phyloP scores from a whole-genome alignment of 495 filamentous ascomycete genomes.

The Chaetomium fimeti region DNA sequence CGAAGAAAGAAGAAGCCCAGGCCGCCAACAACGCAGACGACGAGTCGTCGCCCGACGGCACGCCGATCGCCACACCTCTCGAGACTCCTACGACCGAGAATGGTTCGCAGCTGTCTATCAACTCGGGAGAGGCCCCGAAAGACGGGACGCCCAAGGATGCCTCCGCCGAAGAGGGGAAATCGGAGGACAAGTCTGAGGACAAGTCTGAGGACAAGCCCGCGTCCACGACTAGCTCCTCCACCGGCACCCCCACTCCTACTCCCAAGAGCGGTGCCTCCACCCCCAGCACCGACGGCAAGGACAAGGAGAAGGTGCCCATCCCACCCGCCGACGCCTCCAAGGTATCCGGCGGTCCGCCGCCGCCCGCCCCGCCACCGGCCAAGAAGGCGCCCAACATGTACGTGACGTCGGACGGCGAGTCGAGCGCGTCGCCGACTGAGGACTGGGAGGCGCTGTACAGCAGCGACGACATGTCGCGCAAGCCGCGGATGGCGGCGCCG shows the following conservation, averaged over 20 bases:
- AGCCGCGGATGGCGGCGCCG: slow-evolving; percentile 43
- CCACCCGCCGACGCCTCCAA: slow-evolving; percentile 29
- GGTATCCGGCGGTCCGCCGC: slow-evolving; percentile 31
- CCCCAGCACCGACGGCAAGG: slow-evolving; percentile 23
- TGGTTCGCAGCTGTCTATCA: slow-evolving; percentile 17
- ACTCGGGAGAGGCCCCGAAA: slow-evolving; percentile 14
- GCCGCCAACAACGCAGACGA: slow-evolving; percentile 20
- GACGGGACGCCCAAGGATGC: slow-evolving; percentile 16
- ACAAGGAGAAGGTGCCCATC: slow-evolving; percentile 36
- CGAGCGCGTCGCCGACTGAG: slow-evolving; percentile 49
- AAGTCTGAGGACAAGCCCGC: slow-evolving; percentile 15
- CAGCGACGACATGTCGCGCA: slow-evolving; percentile 51
- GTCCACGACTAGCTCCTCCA: slow-evolving; percentile 29
- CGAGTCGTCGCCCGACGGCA: slow-evolving; percentile 23
- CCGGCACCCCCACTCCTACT: slow-evolving; percentile 31
- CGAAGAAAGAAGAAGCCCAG: background rate
- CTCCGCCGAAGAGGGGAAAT: background rate
- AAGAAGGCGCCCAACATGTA: slow-evolving; percentile 34
- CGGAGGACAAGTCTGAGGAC: background rate
- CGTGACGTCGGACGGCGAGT: slow-evolving; percentile 46
- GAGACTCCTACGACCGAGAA: slow-evolving; percentile 33
- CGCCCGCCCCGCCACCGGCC: slow-evolving; percentile 21
- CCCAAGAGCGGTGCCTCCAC: slow-evolving; percentile 35
- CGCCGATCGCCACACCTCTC: slow-evolving; percentile 30
- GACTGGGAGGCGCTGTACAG: slow-evolving; percentile 54